These are phyloP conservation scores for Dalechampia spathulata DNA, from an alignment of 441 rosid species.

Conservation along the genomic window DNA sequence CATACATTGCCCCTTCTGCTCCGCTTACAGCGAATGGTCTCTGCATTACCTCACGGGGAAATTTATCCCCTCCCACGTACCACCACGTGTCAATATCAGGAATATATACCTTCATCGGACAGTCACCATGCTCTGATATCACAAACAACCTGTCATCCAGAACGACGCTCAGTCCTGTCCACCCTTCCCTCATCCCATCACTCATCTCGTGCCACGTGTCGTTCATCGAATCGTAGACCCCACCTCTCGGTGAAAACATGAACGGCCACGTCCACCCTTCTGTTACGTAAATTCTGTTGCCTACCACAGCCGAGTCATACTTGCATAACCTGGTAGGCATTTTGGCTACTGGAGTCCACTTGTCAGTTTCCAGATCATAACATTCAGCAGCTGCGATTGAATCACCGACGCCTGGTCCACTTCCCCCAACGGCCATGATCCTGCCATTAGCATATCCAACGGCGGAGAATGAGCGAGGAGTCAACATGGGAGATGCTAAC, in stretches of 20 bases:
- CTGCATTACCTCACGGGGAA: slow-evolving; percentile 33
- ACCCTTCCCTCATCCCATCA: slow-evolving; percentile 57
- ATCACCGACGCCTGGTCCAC: slow-evolving; percentile 22
- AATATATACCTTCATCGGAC: slow-evolving; percentile 52
- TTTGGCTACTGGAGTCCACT: slow-evolving; percentile 35
- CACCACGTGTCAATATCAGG: slow-evolving; percentile 44
- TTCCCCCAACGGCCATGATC: slow-evolving; percentile 55
- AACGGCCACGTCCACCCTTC: slow-evolving; percentile 90
- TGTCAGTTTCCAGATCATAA: slow-evolving; percentile 35
- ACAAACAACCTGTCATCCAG: slow-evolving; percentile 33
- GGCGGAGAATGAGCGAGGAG: slow-evolving; percentile 39
- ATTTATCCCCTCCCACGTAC: slow-evolving; percentile 41
- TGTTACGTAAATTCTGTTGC: slow-evolving; percentile 39
- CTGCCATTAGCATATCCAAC: slow-evolving; percentile 30
- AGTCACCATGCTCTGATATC: slow-evolving; percentile 60
- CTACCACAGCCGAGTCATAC: slow-evolving; percentile 64
- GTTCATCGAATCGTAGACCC: slow-evolving; percentile 30
- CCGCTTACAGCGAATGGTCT: slow-evolving; percentile 48
- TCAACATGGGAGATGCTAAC: slow-evolving; percentile 39
- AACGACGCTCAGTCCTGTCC: slow-evolving; percentile 57
- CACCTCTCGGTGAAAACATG: slow-evolving; percentile 46
- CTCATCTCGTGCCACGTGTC: slow-evolving; percentile 60
- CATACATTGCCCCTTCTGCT: slow-evolving; percentile 38
- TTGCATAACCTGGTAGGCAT: slow-evolving; percentile 32
- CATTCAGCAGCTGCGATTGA: slow-evolving; percentile 41